Conservation (phyloP, 2,329 filamentous ascomycete species). For the Aspergillus sp. region DNA sequence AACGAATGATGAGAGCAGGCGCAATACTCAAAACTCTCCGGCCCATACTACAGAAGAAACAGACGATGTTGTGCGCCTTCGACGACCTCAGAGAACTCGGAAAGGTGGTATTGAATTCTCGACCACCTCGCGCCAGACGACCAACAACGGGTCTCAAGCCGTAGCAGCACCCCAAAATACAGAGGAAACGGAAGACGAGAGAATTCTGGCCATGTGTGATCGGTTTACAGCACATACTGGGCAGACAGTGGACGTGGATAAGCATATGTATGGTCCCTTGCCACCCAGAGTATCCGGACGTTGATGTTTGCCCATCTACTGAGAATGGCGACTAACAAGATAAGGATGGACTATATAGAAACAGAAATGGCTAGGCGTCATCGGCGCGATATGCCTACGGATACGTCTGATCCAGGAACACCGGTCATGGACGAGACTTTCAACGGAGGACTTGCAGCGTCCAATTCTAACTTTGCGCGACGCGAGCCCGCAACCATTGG, state of each 20-base stretch:
- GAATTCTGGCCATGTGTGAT: constrained; percentile 36
- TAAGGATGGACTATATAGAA: constrained; percentile 62
- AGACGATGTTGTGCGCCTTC: constrained; percentile 29
- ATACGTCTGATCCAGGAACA: constrained; percentile 7
- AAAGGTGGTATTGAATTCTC: constrained; percentile 42
- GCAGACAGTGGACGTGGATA: constrained; percentile 50
- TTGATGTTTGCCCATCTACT: not conserved
- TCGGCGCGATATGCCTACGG: constrained; percentile 14
- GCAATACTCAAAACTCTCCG: constrained; percentile 6
- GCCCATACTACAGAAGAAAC: constrained; percentile 7
- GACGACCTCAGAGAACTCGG: constrained; percentile 30
- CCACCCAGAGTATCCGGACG: constrained; percentile 1
- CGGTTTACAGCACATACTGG: constrained; percentile 54
- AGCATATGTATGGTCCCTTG: constrained; percentile 52
- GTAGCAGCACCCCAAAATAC: constrained; percentile 14
- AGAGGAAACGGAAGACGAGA: constrained; percentile 27
- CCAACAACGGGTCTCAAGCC: constrained; percentile 16
- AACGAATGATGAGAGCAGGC: constrained; percentile 5
- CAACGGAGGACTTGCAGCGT: constrained; percentile 10
- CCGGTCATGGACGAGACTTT: constrained; percentile 5
- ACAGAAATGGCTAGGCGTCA: constrained; percentile 53
- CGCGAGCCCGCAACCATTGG: constrained; percentile 46
- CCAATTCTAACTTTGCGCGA: constrained; percentile 18
- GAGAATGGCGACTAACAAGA: constrained; percentile 45
- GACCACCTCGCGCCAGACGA: constrained; percentile 19